Base-by-base conservation (phyloP, 2,329 filamentous ascomycete species). In the Pseudogymnoascus sp. region DNA sequence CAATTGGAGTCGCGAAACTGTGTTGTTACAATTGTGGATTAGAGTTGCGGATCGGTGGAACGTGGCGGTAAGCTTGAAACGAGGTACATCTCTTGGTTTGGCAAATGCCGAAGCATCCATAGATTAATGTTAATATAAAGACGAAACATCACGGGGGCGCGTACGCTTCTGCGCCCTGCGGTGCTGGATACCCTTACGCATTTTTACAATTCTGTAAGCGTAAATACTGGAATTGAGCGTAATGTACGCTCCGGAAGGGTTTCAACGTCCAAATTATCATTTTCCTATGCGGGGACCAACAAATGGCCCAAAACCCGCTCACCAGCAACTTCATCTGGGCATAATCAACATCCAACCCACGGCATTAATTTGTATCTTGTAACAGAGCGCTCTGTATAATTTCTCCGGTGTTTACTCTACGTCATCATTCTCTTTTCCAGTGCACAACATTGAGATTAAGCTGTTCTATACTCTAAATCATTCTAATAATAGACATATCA, bases 21-120 rank as follows among this genome's bases (percentile, higher is more conserved):
- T 55, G 44, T 55, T 33, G 44, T 55, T 17, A 55, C 44, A 55
- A 55, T 55, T 55, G 44, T 55, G 44, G 44, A 55, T 55, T 55
- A 55, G 44, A 55, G 44, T 55, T 55, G 44, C 27, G 8, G 44
- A 31, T 55, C 44, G 8, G 44, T 31, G 44, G 8, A 31, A 8
- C 27, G 13, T 55, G 44, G 44, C 44, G 27, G 27, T 55, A 12
- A n/a, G 44, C 27, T 55, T 17, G 27, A 33, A 55, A 33, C 27
- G n/a, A 3, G 44, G 44, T 17, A 55, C n/a, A 33, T 15, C 44
- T 17, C 44, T 33, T 55, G n/a, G 44, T 17, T 33, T 27, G 44
- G 8, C 12, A 55, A 12, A 55, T 55, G 44, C 44, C 44, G 44
- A 33, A 31, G n/a, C 15, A 1, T 33, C n/a, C n/a, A 7, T 12